Conservation (phyloP, 306 rosid species). For the Lathyrus aphaca region DNA sequence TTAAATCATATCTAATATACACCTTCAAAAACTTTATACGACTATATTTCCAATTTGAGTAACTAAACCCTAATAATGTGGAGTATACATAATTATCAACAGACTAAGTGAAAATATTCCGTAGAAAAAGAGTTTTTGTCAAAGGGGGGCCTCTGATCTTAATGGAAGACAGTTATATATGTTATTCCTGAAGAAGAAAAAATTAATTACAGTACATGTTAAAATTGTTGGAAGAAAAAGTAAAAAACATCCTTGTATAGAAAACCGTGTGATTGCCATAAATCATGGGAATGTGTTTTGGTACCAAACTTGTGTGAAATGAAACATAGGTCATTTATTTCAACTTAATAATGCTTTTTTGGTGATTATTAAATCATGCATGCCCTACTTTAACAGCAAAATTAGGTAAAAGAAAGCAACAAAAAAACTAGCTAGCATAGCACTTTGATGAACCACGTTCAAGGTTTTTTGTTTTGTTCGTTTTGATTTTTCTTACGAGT, state of each 20-base stretch:
- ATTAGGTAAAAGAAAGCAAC: constrained; percentile 51
- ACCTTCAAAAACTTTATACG: no score
- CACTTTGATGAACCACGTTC: constrained; percentile 45
- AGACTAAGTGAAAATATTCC: constrained; percentile 13
- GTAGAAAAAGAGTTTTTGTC: constrained; percentile 8
- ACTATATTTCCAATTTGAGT: not conserved
- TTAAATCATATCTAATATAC: no score
- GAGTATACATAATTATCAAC: constrained; percentile 2
- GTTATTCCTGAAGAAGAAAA: constrained; percentile 29
- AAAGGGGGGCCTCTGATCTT: constrained; percentile 9
- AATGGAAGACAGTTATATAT: constrained; percentile 41
- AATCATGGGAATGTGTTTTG: constrained; percentile 38
- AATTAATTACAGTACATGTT: constrained; percentile 17
- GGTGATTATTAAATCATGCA: constrained; percentile 37
- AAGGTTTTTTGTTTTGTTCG: constrained; percentile 26
- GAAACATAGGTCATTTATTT: constrained; percentile 34
- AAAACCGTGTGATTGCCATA: constrained; percentile 39
- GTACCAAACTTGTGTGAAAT: constrained; percentile 48
- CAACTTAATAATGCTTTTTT: constrained; percentile 1
- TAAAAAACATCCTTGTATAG: constrained; percentile 35
- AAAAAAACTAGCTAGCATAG: constrained; percentile 35
- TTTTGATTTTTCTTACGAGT: constrained; percentile 40
- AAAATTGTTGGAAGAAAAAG: constrained; percentile 23
- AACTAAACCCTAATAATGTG: not conserved
- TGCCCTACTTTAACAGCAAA: constrained; percentile 47